Percentiles rank a stretch among this genome's conserved stretches.
Conservation (phyloP, 345 rosid genomes). For the Excoecaria cochinchinensis region DNA sequence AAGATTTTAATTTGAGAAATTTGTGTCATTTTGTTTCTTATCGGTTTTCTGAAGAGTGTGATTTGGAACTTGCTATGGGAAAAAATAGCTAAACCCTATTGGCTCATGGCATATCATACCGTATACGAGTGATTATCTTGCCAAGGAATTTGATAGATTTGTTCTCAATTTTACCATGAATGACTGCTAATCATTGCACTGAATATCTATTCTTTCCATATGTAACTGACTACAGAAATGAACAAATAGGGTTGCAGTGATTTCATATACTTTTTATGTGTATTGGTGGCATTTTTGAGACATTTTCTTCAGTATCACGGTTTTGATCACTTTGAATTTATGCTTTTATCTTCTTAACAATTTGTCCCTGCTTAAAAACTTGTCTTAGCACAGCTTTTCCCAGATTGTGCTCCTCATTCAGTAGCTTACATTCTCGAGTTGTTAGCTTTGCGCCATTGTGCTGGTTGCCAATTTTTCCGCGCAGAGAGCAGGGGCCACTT, state of each 20-base stretch:
- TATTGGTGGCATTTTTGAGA: neutral
- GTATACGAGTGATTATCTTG: neutral
- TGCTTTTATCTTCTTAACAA: neutral
- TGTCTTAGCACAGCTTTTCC: constrained; percentile 65
- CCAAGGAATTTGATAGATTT: neutral
- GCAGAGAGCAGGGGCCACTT: constrained; percentile 71
- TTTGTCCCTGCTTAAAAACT: neutral
- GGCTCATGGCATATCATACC: neutral
- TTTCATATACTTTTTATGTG: neutral
- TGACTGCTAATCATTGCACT: neutral
- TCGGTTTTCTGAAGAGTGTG: neutral
- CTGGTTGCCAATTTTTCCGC: constrained; percentile 85
- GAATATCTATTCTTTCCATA: neutral
- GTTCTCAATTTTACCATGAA: neutral
- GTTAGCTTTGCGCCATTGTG: constrained; percentile 71
- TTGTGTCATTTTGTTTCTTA: neutral
- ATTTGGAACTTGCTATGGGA: neutral
- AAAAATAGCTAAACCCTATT: neutral
- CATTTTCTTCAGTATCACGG: too few species aligned
- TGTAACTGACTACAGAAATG: neutral
- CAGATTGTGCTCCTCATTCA: constrained; percentile 91
- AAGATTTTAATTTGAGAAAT: neutral
- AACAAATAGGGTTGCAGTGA: neutral
- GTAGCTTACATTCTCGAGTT: constrained; percentile 80
- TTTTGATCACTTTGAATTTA: neutral